Percentiles rank a stretch among this genome's conserved stretches.
These are phyloP conservation scores for Pachyrhizus erosus DNA, from an alignment of 306 rosid genomes.

Conservation along the genomic window DNA sequence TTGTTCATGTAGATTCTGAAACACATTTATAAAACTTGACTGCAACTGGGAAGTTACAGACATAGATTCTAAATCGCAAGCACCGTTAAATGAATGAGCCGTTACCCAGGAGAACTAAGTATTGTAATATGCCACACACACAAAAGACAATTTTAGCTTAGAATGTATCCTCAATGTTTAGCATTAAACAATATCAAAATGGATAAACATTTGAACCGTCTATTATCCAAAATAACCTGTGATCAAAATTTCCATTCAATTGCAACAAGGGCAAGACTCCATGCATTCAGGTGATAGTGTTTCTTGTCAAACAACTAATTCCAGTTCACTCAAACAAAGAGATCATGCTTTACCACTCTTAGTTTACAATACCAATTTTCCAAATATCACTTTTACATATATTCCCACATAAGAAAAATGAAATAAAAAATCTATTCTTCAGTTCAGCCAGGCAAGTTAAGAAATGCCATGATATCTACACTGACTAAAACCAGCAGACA, in stretches of 20 bases:
- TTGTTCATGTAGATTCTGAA: no score
- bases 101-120: background rate
- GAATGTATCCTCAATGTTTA: background rate
- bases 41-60: no score
- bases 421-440: background rate
- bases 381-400: background rate
- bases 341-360: background rate
- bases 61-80: background rate
- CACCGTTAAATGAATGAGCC: background rate
- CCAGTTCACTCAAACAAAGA: background rate
- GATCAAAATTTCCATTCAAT: background rate
- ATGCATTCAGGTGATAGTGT: background rate
- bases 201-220: background rate
- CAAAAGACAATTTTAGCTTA: background rate
- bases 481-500: background rate
- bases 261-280: background rate
- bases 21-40: no score
- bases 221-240: background rate
- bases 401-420: background rate
- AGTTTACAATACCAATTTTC: background rate
- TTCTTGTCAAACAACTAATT: background rate
- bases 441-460: background rate
- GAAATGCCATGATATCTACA: background rate
- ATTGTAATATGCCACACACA: background rate
- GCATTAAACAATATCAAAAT: background rate